phyloP scores from a whole-genome alignment of 441 rosid genomes.

The Aleurites moluccanus region DNA sequence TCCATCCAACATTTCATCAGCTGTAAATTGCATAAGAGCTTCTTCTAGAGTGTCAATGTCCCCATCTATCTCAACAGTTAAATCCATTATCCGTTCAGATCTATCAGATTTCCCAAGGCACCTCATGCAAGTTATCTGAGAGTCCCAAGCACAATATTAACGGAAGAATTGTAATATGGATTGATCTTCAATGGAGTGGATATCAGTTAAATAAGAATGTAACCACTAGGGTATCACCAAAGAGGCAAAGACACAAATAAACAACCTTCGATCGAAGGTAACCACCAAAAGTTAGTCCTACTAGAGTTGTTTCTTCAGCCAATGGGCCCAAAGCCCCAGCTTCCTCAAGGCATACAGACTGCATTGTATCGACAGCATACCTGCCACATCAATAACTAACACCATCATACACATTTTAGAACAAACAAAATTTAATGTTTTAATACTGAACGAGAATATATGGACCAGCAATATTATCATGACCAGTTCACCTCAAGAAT shows the following conservation, averaged over 20 bases:
- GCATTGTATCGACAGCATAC: conserved; percentile 86
- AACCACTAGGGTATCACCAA: conserved; percentile 12
- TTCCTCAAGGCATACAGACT: conserved; percentile 72
- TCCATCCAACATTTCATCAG: conserved; percentile 86
- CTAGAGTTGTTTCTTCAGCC: conserved; percentile 74
- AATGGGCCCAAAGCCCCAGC: conserved; percentile 41
- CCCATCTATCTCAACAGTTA: conserved; percentile 93
- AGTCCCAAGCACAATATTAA: conserved; percentile 22
- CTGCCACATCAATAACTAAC: conserved; percentile 40
- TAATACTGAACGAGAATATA: neutral
- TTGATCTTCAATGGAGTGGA: neutral
- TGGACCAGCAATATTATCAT: neutral
- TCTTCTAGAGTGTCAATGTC: conserved; percentile 79
- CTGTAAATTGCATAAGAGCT: conserved; percentile 76
- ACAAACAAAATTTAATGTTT: neutral
- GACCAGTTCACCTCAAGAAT: conserved; percentile 61
- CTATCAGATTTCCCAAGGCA: conserved; percentile 74
- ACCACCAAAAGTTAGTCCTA: conserved; percentile 88
- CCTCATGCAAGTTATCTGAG: conserved; percentile 87
- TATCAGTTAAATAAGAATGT: conserved; percentile 8
- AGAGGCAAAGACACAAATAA: no score
- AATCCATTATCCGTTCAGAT: conserved; percentile 91
- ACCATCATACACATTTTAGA: conserved; percentile 35
- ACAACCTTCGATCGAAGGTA: conserved; percentile 82
- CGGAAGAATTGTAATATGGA: conserved; percentile 1